phyloP scores from a whole-genome alignment of 2,329 filamentous ascomycete genomes.

The Graphilbum fragrans region DNA sequence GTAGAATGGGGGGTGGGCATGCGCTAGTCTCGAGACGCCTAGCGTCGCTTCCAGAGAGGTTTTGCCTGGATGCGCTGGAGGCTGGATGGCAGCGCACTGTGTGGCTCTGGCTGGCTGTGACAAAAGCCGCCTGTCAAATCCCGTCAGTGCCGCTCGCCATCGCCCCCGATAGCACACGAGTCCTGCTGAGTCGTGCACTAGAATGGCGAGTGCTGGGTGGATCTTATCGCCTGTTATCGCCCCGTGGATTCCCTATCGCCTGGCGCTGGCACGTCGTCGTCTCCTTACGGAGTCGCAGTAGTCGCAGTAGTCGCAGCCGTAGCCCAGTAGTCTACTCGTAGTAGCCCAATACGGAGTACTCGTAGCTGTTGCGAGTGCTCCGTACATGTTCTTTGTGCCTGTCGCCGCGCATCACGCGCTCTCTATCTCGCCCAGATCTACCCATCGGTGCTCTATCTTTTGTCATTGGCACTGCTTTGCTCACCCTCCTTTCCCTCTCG shows the following conservation, averaged over 20 bases:
- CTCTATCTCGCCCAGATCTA: not conserved
- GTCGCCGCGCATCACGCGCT: not conserved
- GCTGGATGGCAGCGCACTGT: not conserved
- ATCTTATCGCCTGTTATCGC: not conserved
- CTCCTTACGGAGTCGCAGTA: too few species aligned
- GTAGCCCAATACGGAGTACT: not conserved
- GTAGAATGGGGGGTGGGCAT: too few species aligned
- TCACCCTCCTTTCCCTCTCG: too few species aligned
- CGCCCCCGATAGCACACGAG: not conserved
- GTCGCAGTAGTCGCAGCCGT: too few species aligned
- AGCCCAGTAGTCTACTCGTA: not conserved
- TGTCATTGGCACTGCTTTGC: not conserved
- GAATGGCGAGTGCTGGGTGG: not conserved
- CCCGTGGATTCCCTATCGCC: not conserved
- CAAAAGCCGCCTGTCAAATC: slow-evolving; percentile 5
- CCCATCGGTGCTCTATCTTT: not conserved
- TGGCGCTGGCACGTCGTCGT: not conserved
- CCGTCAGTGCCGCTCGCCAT: slow-evolving; percentile 10
- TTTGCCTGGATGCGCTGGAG: too few species aligned
- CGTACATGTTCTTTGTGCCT: not conserved
- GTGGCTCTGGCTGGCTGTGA: not conserved
- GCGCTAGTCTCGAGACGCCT: too few species aligned
- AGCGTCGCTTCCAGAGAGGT: too few species aligned
- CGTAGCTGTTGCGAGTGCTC: not conserved
- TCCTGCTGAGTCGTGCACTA: not conserved